These are phyloP conservation scores for Davidsoniella neocaledoniae DNA, from an alignment of 2,329 filamentous ascomycete genomes.

Conservation along the genomic window DNA sequence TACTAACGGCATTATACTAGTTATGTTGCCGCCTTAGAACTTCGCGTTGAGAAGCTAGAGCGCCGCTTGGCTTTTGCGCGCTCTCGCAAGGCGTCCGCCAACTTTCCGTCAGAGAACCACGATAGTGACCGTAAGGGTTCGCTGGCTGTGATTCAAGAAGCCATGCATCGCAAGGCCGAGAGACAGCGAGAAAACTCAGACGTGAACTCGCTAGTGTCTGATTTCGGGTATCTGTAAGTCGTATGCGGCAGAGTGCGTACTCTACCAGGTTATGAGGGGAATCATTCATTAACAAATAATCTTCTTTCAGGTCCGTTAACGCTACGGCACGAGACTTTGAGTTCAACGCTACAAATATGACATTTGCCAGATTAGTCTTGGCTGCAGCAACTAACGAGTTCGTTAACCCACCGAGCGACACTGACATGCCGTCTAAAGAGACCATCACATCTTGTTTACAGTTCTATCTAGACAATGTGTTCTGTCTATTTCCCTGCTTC, in stretches of 20 bases:
- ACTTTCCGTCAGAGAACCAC: slow-evolving; percentile 25
- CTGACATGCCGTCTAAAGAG: slow-evolving; percentile 42
- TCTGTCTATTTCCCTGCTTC: slow-evolving; percentile 66
- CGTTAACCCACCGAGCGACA: slow-evolving; percentile 44
- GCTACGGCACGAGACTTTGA: slow-evolving; percentile 90
- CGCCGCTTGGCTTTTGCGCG: slow-evolving; percentile 54
- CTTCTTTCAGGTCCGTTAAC: slow-evolving; percentile 57
- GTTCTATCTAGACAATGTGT: slow-evolving; percentile 72
- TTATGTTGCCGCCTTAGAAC: slow-evolving; percentile 90
- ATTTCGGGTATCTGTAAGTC: slow-evolving; percentile 75
- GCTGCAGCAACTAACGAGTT: slow-evolving; percentile 64
- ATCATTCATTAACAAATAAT: not conserved
- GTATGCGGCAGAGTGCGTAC: not conserved
- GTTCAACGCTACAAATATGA: slow-evolving; percentile 74
- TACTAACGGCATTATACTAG: slow-evolving; percentile 21
- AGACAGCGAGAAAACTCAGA: slow-evolving; percentile 59
- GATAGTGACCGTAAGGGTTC: slow-evolving; percentile 45
- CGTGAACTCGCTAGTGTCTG: slow-evolving; percentile 80
- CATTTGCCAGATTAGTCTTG: slow-evolving; percentile 74
- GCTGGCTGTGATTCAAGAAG: slow-evolving; percentile 41
- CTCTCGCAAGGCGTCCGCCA: slow-evolving; percentile 53
- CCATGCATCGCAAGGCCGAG: slow-evolving; percentile 48
- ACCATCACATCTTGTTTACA: slow-evolving; percentile 41
- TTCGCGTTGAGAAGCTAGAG: slow-evolving; percentile 76
- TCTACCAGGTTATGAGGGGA: not conserved